Percentiles rank a stretch among this genome's conserved stretches.
Conservation (phyloP, 257 asterid genomes). For the Striga asiatica region DNA sequence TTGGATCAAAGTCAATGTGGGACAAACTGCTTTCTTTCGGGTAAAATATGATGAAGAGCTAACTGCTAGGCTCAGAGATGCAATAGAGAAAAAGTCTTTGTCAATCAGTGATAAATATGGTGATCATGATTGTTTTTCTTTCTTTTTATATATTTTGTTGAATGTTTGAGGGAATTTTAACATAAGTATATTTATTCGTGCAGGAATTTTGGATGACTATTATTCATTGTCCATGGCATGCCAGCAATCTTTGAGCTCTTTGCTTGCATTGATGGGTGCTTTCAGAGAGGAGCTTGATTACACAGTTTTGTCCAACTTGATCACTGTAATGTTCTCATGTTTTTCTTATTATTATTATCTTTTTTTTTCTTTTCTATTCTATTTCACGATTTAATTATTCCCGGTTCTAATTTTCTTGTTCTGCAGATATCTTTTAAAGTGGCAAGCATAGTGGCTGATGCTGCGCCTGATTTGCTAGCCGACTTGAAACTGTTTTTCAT, state of each 20-base stretch:
- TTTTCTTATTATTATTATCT: no score
- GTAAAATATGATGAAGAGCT: conserved; percentile 82
- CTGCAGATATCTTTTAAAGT: conserved; percentile 69
- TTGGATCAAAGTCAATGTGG: conserved; percentile 79
- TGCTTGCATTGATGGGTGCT: conserved; percentile 81
- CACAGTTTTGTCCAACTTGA: conserved; percentile 67
- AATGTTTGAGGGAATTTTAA: not conserved
- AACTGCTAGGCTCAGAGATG: conserved; percentile 70
- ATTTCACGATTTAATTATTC: not conserved
- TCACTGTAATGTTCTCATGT: conserved; percentile 51
- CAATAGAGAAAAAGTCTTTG: conserved; percentile 61
- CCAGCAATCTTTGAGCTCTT: conserved; percentile 63
- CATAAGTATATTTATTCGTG: conserved; percentile 20
- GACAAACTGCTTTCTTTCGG: conserved; percentile 75
- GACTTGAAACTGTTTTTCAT: conserved; percentile 59
- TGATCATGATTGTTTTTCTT: conserved; percentile 14
- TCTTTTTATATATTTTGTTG: not conserved
- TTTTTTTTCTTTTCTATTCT: conserved; percentile 6
- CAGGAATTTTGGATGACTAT: conserved; percentile 89
- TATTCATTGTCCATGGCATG: conserved; percentile 78
- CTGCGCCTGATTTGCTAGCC: conserved; percentile 53
- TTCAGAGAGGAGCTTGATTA: conserved; percentile 74
- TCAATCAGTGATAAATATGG: conserved; percentile 78
- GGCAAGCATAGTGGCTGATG: conserved; percentile 61
- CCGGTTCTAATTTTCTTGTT: not conserved